Conservation (phyloP, 1,284 basidiomycete genomes). For the Chalciporus sp. region DNA sequence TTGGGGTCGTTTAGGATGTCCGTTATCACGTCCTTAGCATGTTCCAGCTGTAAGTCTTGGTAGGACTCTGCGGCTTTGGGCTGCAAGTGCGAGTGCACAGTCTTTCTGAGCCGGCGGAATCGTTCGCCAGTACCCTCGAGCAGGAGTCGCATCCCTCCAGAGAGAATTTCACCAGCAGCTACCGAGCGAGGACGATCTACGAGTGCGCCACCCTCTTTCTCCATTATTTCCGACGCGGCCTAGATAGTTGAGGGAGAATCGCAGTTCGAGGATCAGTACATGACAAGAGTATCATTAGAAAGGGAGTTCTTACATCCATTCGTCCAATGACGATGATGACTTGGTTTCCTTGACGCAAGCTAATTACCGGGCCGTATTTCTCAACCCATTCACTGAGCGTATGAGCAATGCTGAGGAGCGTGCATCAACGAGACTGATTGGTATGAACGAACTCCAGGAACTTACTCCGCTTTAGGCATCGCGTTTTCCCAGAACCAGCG, state of each 20-base stretch:
- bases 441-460: not conserved
- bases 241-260: slow-evolving; percentile 1
- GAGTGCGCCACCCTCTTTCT: slow-evolving; percentile 35
- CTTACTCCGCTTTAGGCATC: slow-evolving; percentile 24
- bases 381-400: slow-evolving; percentile 28
- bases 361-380: slow-evolving; percentile 38
- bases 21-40: slow-evolving; percentile 39
- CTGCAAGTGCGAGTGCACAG: slow-evolving; percentile 42
- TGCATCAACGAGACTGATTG: not conserved
- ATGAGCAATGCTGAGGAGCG: slow-evolving; percentile 13
- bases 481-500: slow-evolving; percentile 31
- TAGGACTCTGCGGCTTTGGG: slow-evolving; percentile 36
- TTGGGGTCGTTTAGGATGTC: slow-evolving; percentile 42
- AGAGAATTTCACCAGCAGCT: slow-evolving; percentile 31
- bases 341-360: slow-evolving; percentile 29
- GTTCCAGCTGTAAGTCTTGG: slow-evolving; percentile 36
- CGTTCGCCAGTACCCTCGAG: slow-evolving; percentile 27
- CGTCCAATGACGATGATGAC: slow-evolving; percentile 33
- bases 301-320: slow-evolving; percentile 31
- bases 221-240: slow-evolving; percentile 37
- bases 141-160: slow-evolving; percentile 23
- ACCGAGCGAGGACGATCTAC: slow-evolving; percentile 37
- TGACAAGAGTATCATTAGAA: not conserved
- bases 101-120: slow-evolving; percentile 34
- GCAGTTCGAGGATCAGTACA: not conserved